Evolutionary conservation across 2,329 filamentous ascomycete genomes (phyloP).

Genomic region (Incumbomyces delicatus): DNA sequence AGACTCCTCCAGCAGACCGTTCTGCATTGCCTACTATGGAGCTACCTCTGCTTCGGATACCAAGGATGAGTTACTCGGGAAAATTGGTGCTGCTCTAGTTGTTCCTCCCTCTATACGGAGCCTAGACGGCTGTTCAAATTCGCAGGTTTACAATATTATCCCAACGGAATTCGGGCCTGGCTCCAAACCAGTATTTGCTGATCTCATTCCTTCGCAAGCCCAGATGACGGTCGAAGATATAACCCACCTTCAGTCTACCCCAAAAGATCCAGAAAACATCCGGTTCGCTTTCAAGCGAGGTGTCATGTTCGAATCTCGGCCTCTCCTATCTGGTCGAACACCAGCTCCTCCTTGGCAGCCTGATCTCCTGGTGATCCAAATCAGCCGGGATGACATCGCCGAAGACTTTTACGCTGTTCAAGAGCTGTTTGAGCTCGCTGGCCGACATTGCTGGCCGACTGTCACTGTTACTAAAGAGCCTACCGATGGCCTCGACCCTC

Average conservation of each 20-base stretch:
- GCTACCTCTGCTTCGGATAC: not conserved
- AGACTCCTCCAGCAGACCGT: conserved; percentile 13
- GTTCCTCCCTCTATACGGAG: conserved; percentile 28
- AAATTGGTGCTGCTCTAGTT: conserved; percentile 39
- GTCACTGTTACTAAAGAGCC: not conserved
- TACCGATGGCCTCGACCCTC: not conserved
- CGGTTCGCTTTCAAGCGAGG: conserved; percentile 31
- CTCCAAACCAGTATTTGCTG: conserved; percentile 36
- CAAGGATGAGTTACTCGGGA: conserved; percentile 23
- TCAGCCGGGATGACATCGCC: conserved; percentile 39
- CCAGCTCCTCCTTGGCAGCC: conserved; percentile 13
- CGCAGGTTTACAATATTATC: conserved; percentile 39
- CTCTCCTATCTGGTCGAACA: not conserved
- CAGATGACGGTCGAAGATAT: conserved; percentile 41
- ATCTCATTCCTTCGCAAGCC: conserved; percentile 38
- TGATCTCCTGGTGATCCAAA: conserved; percentile 29
- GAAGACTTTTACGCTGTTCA: conserved; percentile 34
- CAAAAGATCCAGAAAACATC: conserved; percentile 25
- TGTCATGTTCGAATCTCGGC: not conserved
- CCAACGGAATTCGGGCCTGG: conserved; percentile 38
- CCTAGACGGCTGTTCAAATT: conserved; percentile 28
- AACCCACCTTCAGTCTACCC: conserved; percentile 22
- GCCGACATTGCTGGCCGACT: conserved; percentile 4
- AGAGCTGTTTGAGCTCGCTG: conserved; percentile 13
- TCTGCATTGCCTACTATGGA: conserved; percentile 3